Base-by-base conservation (phyloP, 768 basidiomycete genomes). In the Serendipita sp. region DNA sequence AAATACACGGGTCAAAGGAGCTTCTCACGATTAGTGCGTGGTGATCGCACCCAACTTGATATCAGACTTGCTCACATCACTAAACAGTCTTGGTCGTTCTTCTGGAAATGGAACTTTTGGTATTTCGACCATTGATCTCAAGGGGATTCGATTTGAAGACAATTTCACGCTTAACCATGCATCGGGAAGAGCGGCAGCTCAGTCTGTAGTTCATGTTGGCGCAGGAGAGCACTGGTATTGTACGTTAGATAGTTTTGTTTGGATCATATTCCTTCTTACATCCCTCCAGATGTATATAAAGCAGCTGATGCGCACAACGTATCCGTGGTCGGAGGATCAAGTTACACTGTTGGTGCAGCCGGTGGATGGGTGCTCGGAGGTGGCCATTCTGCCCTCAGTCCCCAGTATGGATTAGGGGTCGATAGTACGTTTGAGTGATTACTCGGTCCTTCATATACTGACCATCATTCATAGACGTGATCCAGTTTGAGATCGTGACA, bases 321-420 rank as follows among this genome's bases (percentile, higher is more conserved):
- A 3, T 68, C 76, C 48, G 71, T 82, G 18, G 74, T 81, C 3
- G 82, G 82, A 3, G 80, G 77, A 6, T n/a, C 73, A 2, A 74
- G 75, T 4, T 13, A 36, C 0, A 75, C 78, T 3, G 73, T 81
- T 3, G 80, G 79, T 43, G 75, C 79, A 29, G 74, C 76, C 13
- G 79, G 78, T 33, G 80, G 80, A 18, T 82, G 78, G 77, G 63
- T 77, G 2, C 69, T 74, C 33, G 81, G 81, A 11, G 79, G 77
- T 3, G 79, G 80, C 1, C 79, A 81, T 63, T 76, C 76, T 44
- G 66, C 70, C 3, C 64, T 79, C 6, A 71, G 76, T 2, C 73
- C 79, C 1, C 69, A 64, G 5, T 74, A 74, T 66, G 80, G 80
- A 13, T 73, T 80, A n/a, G 77, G 77, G 3, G 55, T 60, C 16